phyloP scores from a whole-genome alignment of 2,329 filamentous ascomycete genomes.

The Colletotrichum sp. region DNA sequence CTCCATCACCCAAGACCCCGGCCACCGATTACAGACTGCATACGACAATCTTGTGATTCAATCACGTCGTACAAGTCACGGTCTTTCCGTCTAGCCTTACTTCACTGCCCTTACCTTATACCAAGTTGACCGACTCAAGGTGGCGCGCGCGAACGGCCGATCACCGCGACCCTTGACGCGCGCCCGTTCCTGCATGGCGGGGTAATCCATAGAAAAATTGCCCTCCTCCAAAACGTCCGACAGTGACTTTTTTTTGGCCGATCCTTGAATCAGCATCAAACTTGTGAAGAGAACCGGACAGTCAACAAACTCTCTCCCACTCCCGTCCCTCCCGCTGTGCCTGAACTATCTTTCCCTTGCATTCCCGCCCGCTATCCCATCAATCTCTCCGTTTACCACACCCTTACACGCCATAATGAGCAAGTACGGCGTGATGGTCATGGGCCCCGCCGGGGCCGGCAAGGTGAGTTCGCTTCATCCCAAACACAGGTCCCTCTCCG shows the following conservation, averaged over 20 bases:
- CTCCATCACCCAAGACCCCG: neutral
- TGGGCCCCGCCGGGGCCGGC: constrained; percentile 94
- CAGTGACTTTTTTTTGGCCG: neutral
- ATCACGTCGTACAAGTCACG: neutral
- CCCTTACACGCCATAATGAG: constrained; percentile 64
- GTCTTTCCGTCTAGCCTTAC: neutral
- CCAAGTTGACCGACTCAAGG: neutral
- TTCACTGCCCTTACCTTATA: neutral
- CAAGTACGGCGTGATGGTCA: constrained; percentile 93
- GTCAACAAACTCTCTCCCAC: neutral
- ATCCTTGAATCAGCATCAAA: neutral
- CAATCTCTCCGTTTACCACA: neutral
- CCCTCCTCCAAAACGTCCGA: neutral
- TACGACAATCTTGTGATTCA: neutral
- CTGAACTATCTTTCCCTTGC: neutral
- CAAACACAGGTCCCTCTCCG: neutral
- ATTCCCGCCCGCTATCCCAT: neutral
- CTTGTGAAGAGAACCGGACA: neutral
- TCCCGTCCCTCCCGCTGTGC: neutral
- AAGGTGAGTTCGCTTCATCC: constrained; percentile 61
- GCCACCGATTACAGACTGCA: neutral
- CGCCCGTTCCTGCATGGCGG: constrained; percentile 22
- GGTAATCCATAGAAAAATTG: constrained; percentile 16
- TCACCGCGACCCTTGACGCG: constrained; percentile 15
- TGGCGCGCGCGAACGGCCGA: constrained; percentile 6